Evolutionary conservation across 116 monocot species (phyloP).

Genomic region (Thalassia testudinum): DNA sequence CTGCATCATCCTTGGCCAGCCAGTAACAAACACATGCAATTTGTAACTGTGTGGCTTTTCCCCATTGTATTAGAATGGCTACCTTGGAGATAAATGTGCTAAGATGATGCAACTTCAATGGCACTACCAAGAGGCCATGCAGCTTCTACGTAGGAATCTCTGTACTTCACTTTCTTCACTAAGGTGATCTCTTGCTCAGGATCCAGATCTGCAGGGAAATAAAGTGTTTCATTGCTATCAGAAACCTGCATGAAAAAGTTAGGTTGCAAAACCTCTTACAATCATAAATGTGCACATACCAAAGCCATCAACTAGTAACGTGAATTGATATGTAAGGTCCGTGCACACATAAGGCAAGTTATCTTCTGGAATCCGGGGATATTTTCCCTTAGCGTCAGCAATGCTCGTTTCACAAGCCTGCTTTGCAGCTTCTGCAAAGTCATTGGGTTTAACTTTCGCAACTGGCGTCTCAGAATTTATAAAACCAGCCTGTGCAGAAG

Average conservation of each 20-base stretch:
- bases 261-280: not conserved
- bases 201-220: slow-evolving; percentile 29
- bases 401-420: slow-evolving; percentile 29
- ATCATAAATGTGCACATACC: slow-evolving; percentile 20
- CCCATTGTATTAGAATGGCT: too few relatives aligned
- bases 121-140: slow-evolving; percentile 95
- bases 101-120: slow-evolving; percentile 68
- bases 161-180: slow-evolving; percentile 73
- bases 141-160: slow-evolving; percentile 63
- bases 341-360: slow-evolving; percentile 51
- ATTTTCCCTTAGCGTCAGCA: slow-evolving; percentile 19
- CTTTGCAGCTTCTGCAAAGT: slow-evolving; percentile 36
- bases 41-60: too few relatives aligned
- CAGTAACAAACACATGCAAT: too few relatives aligned
- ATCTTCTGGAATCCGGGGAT: slow-evolving; percentile 16
- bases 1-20: too few relatives aligned
- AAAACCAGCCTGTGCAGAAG: slow-evolving; percentile 36
- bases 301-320: slow-evolving; percentile 60
- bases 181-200: slow-evolving; percentile 72
- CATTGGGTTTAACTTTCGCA: slow-evolving; percentile 28
- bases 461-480: slow-evolving; percentile 14
- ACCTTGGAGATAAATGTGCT: not conserved
- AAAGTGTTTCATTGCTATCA: not conserved
- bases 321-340: slow-evolving; percentile 55
- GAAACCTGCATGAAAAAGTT: not conserved